Evolutionary conservation across 768 basidiomycete species (phyloP).

Genomic region (Suillus luteus): DNA sequence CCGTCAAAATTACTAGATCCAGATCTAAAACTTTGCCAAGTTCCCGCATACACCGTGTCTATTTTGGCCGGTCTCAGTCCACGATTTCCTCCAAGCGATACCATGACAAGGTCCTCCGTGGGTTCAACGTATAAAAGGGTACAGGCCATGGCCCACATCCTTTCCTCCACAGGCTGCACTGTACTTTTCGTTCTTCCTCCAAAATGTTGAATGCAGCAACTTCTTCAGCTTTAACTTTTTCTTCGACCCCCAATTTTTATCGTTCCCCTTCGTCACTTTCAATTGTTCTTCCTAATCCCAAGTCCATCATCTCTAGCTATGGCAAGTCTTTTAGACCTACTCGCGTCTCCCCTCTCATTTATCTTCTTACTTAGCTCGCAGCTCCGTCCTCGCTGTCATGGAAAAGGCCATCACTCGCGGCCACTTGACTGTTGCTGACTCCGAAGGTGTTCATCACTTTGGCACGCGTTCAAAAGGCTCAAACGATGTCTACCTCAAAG

Average conservation of each 20-base stretch:
- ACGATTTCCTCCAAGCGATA: constrained; percentile 13
- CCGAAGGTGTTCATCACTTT: constrained; percentile 59
- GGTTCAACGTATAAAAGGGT: constrained; percentile 34
- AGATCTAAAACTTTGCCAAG: constrained; percentile 12
- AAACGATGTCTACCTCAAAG: constrained; percentile 60
- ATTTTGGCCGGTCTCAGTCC: constrained; percentile 30
- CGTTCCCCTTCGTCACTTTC: constrained; percentile 35
- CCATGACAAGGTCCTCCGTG: constrained; percentile 8
- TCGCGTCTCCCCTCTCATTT: constrained; percentile 8
- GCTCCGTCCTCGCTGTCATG: constrained; percentile 60
- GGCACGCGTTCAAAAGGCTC: constrained; percentile 58
- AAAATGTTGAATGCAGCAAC: constrained; percentile 35
- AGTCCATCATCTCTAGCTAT: constrained; percentile 29
- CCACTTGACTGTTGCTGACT: constrained; percentile 62
- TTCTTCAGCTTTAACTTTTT: constrained; percentile 32
- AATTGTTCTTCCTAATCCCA: constrained; percentile 32
- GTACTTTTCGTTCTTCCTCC: constrained; percentile 10
- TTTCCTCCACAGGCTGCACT: constrained; percentile 20
- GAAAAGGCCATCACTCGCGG: constrained; percentile 60
- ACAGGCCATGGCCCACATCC: constrained; percentile 10
- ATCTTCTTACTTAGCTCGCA: constrained; percentile 46
- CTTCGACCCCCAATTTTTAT: constrained; percentile 36
- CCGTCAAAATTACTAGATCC: constrained; percentile 32
- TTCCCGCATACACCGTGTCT: constrained; percentile 35
- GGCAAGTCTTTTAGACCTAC: constrained; percentile 13